Percentiles rank a stretch among this genome's conserved stretches.
These are phyloP conservation scores for Neoboletus brunneissimus DNA, from an alignment of 768 basidiomycete species.

Conservation along the genomic window DNA sequence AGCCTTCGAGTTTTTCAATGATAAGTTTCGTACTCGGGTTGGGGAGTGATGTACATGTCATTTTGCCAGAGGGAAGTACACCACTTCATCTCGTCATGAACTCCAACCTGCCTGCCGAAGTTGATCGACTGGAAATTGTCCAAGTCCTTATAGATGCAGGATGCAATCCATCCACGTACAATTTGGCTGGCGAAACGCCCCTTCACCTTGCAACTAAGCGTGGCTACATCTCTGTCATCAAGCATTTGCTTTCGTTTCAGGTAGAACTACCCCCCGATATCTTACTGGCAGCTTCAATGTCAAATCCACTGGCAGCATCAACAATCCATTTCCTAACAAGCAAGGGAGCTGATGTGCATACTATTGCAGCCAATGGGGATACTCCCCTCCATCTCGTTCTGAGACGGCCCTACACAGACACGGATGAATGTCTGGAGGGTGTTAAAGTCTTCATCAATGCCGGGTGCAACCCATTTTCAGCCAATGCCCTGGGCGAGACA, in stretches of 20 bases:
- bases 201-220: not conserved
- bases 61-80: too few species aligned
- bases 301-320: too few species aligned
- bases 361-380: not conserved
- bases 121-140: not conserved
- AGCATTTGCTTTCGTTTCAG: not conserved
- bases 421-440: not conserved
- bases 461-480: not conserved
- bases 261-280: not conserved
- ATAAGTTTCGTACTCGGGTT: too few species aligned
- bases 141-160: slow-evolving; percentile 8
- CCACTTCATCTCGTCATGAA: not conserved
- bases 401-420: accelerated
- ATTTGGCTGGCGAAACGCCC: not conserved
- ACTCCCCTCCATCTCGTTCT: not conserved
- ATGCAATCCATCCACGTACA: not conserved
- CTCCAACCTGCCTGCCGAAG: not conserved
- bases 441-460: not conserved
- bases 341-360: not conserved
- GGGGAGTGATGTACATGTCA: too few species aligned
- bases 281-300: not conserved
- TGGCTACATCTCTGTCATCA: not conserved
- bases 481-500: not conserved
- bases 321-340: not conserved
- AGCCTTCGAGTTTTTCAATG: too few species aligned